phyloP scores from a whole-genome alignment of 2,329 filamentous ascomycete species.

The Orbilia ellipsospora region DNA sequence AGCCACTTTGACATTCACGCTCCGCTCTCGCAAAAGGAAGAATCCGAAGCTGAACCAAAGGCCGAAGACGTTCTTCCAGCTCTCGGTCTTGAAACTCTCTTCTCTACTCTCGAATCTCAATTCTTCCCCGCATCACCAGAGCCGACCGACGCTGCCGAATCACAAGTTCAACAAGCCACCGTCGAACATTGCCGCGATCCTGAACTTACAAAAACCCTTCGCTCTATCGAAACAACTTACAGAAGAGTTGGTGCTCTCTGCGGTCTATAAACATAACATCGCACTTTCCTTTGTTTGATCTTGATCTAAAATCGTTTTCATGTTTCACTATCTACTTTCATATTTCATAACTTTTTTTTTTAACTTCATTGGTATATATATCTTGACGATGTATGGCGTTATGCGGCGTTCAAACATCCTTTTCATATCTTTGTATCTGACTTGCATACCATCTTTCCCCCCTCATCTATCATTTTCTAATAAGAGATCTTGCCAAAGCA shows the following conservation, averaged over 20 bases:
- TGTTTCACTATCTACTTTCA: slow-evolving; percentile 12
- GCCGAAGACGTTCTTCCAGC: slow-evolving; percentile 43
- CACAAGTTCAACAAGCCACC: slow-evolving; percentile 26
- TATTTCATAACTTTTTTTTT: slow-evolving; percentile 32
- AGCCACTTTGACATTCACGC: slow-evolving; percentile 53
- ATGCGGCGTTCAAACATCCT: slow-evolving; percentile 30
- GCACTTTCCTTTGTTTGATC: slow-evolving; percentile 10
- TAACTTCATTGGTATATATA: slow-evolving; percentile 43
- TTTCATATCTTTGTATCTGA: slow-evolving; percentile 3
- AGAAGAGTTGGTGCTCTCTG: slow-evolving; percentile 43
- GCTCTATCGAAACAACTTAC: slow-evolving; percentile 51
- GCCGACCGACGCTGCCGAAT: slow-evolving; percentile 30
- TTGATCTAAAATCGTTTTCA: not conserved
- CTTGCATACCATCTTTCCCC: slow-evolving; percentile 11
- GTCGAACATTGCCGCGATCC: slow-evolving; percentile 41
- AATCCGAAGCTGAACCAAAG: slow-evolving; percentile 36
- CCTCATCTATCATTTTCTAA: slow-evolving; percentile 45
- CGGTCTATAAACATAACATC: slow-evolving; percentile 36
- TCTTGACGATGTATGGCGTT: slow-evolving; percentile 56
- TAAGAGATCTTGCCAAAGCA: slow-evolving; percentile 39
- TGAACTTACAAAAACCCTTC: slow-evolving; percentile 49
- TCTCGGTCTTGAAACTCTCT: slow-evolving; percentile 50
- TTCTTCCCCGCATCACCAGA: slow-evolving; percentile 42
- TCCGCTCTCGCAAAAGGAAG: slow-evolving; percentile 47
- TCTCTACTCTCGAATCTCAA: slow-evolving; percentile 46